A percentile compares a stretch with the other conserved stretches of the same genome.
Conservation (phyloP, 305 asterid genomes). For the Fraxinus paxiana region DNA sequence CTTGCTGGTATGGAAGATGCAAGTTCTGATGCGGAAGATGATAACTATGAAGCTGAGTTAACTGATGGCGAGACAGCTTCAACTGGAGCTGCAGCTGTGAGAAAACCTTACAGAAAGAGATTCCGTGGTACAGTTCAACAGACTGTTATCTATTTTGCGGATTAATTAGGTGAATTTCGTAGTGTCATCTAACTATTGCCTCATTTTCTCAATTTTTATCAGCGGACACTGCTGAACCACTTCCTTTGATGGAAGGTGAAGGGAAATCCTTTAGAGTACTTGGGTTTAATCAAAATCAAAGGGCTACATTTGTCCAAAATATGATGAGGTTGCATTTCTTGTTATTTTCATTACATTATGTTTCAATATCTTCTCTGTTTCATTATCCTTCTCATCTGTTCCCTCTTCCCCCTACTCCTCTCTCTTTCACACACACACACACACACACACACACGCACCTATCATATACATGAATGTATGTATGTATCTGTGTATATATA, state of each 20-base stretch:
- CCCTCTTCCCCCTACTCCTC: constrained; percentile 11
- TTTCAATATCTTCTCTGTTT: constrained; percentile 15
- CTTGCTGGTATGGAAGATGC: constrained; percentile 96
- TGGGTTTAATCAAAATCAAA: constrained; percentile 88
- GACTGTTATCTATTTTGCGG: constrained; percentile 1
- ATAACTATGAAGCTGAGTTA: constrained; percentile 81
- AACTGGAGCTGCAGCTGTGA: constrained; percentile 51
- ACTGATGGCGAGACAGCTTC: constrained; percentile 71
- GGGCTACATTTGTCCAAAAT: constrained; percentile 79
- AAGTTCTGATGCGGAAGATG: constrained; percentile 92
- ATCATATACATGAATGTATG: background rate
- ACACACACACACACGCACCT: background rate
- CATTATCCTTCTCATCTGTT: constrained; percentile 1
- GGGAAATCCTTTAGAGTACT: constrained; percentile 76
- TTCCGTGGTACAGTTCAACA: constrained; percentile 56
- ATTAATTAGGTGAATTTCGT: constrained; percentile 5
- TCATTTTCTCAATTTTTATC: constrained; percentile 27
- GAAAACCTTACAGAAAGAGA: constrained; percentile 63
- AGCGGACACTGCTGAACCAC: constrained; percentile 62
- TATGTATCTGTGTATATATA: background rate
- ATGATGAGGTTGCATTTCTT: constrained; percentile 71
- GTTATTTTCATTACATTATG: background rate
- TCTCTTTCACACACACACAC: too few relatives aligned
- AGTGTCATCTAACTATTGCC: constrained; percentile 16
- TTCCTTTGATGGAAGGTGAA: constrained; percentile 97